Conservation (phyloP, 768 basidiomycete species). For the Butyriboletus loyo region DNA sequence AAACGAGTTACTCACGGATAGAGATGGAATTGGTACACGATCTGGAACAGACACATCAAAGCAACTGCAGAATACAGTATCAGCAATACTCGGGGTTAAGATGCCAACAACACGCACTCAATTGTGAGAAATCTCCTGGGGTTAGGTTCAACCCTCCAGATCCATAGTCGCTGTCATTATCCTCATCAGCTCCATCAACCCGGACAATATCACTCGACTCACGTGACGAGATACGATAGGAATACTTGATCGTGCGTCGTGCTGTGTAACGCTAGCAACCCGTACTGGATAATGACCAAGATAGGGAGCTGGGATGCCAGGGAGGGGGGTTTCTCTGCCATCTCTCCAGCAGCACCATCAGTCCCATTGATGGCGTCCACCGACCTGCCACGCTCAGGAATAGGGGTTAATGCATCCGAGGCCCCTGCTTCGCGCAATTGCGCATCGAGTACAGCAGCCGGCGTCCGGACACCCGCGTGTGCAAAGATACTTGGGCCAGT, state of each 20-base stretch:
- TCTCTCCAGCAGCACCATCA: slow-evolving; percentile 36
- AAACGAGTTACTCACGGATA: slow-evolving; percentile 64
- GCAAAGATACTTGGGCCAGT: slow-evolving; percentile 75
- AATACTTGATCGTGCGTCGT: slow-evolving; percentile 91
- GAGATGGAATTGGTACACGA: slow-evolving; percentile 86
- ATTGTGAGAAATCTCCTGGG: slow-evolving; percentile 88
- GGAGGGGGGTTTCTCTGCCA: slow-evolving; percentile 57
- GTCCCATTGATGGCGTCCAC: slow-evolving; percentile 22
- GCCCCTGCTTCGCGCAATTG: slow-evolving; percentile 51
- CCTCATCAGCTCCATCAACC: neutral
- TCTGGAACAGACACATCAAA: slow-evolving; percentile 91
- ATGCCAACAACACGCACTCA: slow-evolving; percentile 52
- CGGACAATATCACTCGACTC: slow-evolving; percentile 1
- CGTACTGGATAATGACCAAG: slow-evolving; percentile 87
- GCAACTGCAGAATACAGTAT: slow-evolving; percentile 54
- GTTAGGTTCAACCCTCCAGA: slow-evolving; percentile 89
- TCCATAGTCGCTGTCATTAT: slow-evolving; percentile 59
- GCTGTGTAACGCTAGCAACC: slow-evolving; percentile 81
- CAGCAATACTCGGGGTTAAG: slow-evolving; percentile 1
- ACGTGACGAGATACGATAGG: slow-evolving; percentile 78
- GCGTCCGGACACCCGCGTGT: slow-evolving; percentile 78
- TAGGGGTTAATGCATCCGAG: slow-evolving; percentile 43
- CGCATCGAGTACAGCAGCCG: slow-evolving; percentile 72
- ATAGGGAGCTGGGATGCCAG: slow-evolving; percentile 74
- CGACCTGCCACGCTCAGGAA: slow-evolving; percentile 46